Base-by-base conservation (phyloP, 2,329 filamentous ascomycete species). In the Zymoseptoria brevis region DNA sequence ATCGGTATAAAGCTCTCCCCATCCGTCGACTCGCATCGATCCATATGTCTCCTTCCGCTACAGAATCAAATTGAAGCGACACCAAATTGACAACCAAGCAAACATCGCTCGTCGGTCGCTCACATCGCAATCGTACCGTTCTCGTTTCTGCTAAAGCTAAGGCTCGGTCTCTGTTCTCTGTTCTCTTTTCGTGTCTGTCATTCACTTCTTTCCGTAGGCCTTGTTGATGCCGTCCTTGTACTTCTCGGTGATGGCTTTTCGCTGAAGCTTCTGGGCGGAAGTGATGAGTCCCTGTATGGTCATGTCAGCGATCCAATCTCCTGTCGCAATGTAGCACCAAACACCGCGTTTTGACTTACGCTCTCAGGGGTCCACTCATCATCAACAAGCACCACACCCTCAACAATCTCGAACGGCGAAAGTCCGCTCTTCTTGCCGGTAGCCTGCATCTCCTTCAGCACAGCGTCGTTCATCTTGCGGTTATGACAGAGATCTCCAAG, bases 361-460 rank as follows among this genome's bases (percentile, higher is more conserved):
- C 86, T 94, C 60, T 85, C 82, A 56, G 90, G 88, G 57, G 87
- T 93, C 90, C 90, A 96, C 74, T 95, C 90, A 71, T 93, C 90
- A 64, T 93, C 88, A 0, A 87, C 85, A 58, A 96, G 74, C 24
- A 93, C 88, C 19, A 93, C 86, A 55, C 87, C 89, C 29, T 85
- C 81, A 49, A 96, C 80, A 63, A 87, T 85, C 78, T 95, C 90
- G 60, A 94, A 86, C 8, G 83, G 79, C 1, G 79, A 77, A 53
- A 95, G 78, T 19, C 87, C 87, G 29, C 83, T 85, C 67, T 81
- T 83, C 75, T 81, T 84, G 19, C 83, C 90, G 21, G 81, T 80
- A 8, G 75, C 73, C 66, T 88, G 81, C 61, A 95, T 75, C 68
- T 90, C 87, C 76, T 88, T 89, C 61, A 88, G 76, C n/a, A 88